Evolutionary conservation across 108 stramenopile genomes (phyloP).

Genomic region (Parietichytrium sp.): DNA sequence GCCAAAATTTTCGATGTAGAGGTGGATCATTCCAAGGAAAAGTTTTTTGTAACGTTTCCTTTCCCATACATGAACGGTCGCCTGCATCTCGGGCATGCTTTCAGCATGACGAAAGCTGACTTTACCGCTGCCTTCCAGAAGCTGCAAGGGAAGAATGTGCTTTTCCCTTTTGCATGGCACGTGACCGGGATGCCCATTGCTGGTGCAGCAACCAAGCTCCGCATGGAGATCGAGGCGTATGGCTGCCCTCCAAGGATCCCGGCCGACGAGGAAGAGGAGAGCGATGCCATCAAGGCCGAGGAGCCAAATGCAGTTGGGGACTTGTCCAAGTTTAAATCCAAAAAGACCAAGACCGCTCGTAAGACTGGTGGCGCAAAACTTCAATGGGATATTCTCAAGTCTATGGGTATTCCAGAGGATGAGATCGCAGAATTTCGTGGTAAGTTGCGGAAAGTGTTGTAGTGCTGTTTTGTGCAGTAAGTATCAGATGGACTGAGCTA

Average conservation of each 20-base stretch:
- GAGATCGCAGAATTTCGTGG: conserved; percentile 55
- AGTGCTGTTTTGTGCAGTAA: background rate
- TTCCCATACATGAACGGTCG: conserved; percentile 95
- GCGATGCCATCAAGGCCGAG: conserved; percentile 64
- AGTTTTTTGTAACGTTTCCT: conserved; percentile 96
- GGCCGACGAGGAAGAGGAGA: conserved; percentile 80
- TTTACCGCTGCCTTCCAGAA: conserved; percentile 88
- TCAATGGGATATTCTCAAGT: conserved; percentile 37
- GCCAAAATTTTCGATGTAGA: conserved; percentile 44
- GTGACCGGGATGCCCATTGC: conserved; percentile 99
- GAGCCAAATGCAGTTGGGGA: conserved; percentile 60
- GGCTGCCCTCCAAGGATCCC: conserved; percentile 86
- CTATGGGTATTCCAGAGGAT: conserved; percentile 51
- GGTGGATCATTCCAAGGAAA: conserved; percentile 51
- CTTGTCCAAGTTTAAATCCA: conserved; percentile 60
- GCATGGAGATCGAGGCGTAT: conserved; percentile 78
- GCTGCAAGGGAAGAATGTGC: conserved; percentile 84
- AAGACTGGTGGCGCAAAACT: conserved; percentile 74
- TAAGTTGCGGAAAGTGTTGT: too few species aligned
- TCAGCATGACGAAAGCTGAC: conserved; percentile 91
- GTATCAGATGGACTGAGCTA: background rate
- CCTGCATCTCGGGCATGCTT: conserved; percentile 96
- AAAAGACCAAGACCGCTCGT: conserved; percentile 84
- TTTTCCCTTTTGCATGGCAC: conserved; percentile 98
- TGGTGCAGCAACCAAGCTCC: conserved; percentile 97